These are phyloP conservation scores for Warburgia ugandensis DNA, from an alignment of 164 flowering plant species.

Conservation along the genomic window DNA sequence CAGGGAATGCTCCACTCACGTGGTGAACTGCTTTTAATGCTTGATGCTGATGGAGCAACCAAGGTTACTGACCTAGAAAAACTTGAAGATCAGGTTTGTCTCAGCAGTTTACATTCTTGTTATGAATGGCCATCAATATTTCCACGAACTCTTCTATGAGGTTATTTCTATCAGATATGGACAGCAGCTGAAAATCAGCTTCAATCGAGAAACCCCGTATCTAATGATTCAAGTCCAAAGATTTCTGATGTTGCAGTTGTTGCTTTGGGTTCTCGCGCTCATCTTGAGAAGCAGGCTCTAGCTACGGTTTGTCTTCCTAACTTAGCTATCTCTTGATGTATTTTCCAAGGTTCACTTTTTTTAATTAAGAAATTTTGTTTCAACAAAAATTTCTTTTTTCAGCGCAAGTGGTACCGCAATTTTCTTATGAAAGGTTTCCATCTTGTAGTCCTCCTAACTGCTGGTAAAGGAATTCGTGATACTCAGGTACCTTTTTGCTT, in stretches of 20 bases:
- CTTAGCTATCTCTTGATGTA: no score
- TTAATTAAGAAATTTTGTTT: neutral
- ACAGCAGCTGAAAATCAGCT: slow-evolving; percentile 49
- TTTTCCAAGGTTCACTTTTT: no score
- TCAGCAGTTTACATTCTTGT: no score
- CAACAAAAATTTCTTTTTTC: slow-evolving; percentile 22
- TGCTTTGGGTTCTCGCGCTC: slow-evolving; percentile 99
- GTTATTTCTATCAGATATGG: slow-evolving; percentile 47
- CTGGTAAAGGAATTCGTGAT: slow-evolving; percentile 92
- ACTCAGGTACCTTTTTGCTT: slow-evolving; percentile 61
- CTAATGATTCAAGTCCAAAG: slow-evolving; percentile 33
- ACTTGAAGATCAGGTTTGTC: slow-evolving; percentile 79
- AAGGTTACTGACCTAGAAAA: slow-evolving; percentile 84
- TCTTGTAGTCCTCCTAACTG: slow-evolving; percentile 78
- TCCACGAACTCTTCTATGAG: no score
- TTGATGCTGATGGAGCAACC: slow-evolving; percentile 99
- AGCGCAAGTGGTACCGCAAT: slow-evolving; percentile 97
- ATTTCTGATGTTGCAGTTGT: slow-evolving; percentile 67
- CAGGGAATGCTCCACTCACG: slow-evolving; percentile 99
- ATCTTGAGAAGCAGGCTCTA: slow-evolving; percentile 94
- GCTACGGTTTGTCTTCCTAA: slow-evolving; percentile 53
- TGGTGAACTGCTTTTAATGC: slow-evolving; percentile 90
- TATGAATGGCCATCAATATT: no score
- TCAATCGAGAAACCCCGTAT: slow-evolving; percentile 22
- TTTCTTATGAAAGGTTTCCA: slow-evolving; percentile 98